Conservation (phyloP, 495 filamentous ascomycete genomes). For the Penicillium bialowiezense region DNA sequence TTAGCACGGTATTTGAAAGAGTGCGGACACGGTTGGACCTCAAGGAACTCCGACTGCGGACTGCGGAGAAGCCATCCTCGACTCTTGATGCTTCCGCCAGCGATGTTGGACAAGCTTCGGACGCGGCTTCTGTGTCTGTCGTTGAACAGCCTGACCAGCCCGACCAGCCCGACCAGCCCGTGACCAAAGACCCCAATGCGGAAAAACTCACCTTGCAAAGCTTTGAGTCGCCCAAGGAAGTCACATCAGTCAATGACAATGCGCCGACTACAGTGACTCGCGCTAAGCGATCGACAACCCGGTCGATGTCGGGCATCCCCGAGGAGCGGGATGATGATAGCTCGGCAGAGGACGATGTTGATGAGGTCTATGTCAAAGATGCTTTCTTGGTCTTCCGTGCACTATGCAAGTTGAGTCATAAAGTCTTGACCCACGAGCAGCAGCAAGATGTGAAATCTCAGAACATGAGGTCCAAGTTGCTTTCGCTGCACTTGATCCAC, state of each 20-base stretch:
- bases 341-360: slow-evolving; percentile 80
- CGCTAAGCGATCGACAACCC: slow-evolving; percentile 56
- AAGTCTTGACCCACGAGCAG: slow-evolving; percentile 81
- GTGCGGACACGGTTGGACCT: slow-evolving; percentile 83
- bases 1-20: slow-evolving; percentile 94
- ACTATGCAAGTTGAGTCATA: slow-evolving; percentile 96
- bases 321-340: slow-evolving; percentile 50
- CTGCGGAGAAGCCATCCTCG: slow-evolving; percentile 30
- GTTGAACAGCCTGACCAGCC: slow-evolving; percentile 18
- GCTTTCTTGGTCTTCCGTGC: slow-evolving; percentile 96
- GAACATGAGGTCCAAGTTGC: slow-evolving; percentile 93
- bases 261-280: slow-evolving; percentile 90
- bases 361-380: slow-evolving; percentile 95
- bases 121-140: slow-evolving; percentile 46
- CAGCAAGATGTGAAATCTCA: slow-evolving; percentile 89
- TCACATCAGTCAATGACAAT: slow-evolving; percentile 84
- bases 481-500: slow-evolving; percentile 92
- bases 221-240: slow-evolving; percentile 92
- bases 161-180: slow-evolving; percentile 45
- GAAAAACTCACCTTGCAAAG: slow-evolving; percentile 93
- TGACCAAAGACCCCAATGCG: slow-evolving; percentile 52
- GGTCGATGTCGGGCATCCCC: slow-evolving; percentile 51
- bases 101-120: slow-evolving; percentile 47
- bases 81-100: slow-evolving; percentile 25
- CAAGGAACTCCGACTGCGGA: slow-evolving; percentile 68